These are phyloP conservation scores for Pyrus hybrid DNA, from an alignment of 331 rosid species.

Conservation along the genomic window DNA sequence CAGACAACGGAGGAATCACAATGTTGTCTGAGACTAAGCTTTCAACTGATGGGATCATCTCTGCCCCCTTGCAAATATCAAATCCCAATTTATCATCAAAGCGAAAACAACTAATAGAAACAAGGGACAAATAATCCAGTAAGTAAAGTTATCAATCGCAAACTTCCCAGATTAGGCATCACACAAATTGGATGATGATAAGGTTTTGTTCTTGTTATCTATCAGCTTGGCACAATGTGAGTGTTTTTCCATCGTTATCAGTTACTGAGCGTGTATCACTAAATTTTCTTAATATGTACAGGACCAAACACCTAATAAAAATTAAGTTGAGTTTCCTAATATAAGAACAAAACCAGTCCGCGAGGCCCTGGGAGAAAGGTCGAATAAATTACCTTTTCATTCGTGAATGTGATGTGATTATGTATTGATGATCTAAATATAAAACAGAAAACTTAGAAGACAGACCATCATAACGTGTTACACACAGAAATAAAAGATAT, in stretches of 20 bases:
- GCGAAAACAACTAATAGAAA: background rate
- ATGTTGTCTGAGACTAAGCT: slow-evolving; percentile 47
- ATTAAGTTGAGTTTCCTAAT: background rate
- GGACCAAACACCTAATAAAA: background rate
- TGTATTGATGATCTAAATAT: background rate
- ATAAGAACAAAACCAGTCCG: background rate
- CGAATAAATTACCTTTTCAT: background rate
- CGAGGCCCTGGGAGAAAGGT: background rate
- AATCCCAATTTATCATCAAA: slow-evolving; percentile 22
- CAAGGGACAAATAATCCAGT: background rate
- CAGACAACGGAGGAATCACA: slow-evolving; percentile 70
- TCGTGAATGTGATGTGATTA: background rate
- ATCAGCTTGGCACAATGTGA: background rate
- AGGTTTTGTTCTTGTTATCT: slow-evolving; percentile 2
- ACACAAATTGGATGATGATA: background rate
- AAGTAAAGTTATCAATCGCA: slow-evolving; percentile 2
- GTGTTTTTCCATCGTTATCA: background rate
- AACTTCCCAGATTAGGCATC: background rate
- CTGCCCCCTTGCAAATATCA: slow-evolving; percentile 44
- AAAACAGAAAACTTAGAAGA: background rate
- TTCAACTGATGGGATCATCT: slow-evolving; percentile 67
- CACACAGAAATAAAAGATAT: background rate
- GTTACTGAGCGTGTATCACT: background rate
- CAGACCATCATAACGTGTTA: background rate
- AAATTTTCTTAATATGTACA: background rate